A percentile compares a stretch with the other conserved stretches of the same genome.
Evolutionary conservation across 164 flowering plant genomes (phyloP).

Genomic region (Chloranthus sessilifolius): DNA sequence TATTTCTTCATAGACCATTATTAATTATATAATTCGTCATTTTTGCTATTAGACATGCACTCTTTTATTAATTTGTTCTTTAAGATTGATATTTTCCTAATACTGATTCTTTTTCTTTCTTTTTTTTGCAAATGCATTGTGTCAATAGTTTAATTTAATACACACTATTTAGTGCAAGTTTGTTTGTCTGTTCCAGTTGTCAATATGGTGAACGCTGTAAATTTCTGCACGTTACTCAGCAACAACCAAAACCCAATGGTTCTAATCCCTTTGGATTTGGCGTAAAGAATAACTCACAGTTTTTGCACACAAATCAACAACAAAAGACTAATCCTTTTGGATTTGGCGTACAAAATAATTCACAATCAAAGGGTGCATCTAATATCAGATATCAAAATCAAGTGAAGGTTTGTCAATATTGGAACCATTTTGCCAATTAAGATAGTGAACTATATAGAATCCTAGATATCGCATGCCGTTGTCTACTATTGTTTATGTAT

Average conservation of each 20-base stretch:
- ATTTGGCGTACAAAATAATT: constrained; percentile 53
- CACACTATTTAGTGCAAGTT: neutral
- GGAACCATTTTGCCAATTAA: too few species aligned
- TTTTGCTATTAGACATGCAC: too few species aligned
- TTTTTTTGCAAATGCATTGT: too few species aligned
- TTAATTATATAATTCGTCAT: too few species aligned
- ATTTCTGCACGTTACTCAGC: constrained; percentile 50
- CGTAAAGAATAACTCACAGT: constrained; percentile 19
- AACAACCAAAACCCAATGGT: constrained; percentile 37
- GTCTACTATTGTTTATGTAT: too few species aligned
- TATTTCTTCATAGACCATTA: too few species aligned
- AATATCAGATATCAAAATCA: constrained; percentile 34
- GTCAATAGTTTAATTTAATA: too few species aligned
- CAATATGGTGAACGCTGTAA: constrained; percentile 65
- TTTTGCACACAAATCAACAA: constrained; percentile 29
- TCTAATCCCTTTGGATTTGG: constrained; percentile 52
- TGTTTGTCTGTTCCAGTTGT: constrained; percentile 42
- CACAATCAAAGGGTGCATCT: constrained; percentile 30
- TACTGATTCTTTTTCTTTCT: too few species aligned
- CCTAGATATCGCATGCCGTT: too few species aligned
- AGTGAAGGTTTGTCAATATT: constrained; percentile 40
- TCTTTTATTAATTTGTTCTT: too few species aligned
- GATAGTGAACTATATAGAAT: too few species aligned
- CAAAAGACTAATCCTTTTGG: constrained; percentile 75
- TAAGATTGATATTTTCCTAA: too few species aligned